A percentile compares a stretch with the other conserved stretches of the same genome.
phyloP scores from a whole-genome alignment of 225 moss, liverwort and hornwort genomes.

The Pseudisothecium myosuroides region DNA sequence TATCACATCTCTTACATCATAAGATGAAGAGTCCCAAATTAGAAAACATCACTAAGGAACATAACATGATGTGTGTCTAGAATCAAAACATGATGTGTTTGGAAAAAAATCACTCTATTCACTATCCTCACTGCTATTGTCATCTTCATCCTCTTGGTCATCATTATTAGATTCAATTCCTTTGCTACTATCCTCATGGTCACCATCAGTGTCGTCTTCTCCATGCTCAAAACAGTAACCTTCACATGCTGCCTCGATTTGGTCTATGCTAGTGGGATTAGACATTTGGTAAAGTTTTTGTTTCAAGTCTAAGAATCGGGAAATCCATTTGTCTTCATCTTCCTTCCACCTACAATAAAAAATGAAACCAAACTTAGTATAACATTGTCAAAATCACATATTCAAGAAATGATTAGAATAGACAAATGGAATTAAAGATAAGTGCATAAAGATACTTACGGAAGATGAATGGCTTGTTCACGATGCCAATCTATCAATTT shows the following conservation, averaged over 20 bases:
- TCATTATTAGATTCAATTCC: too few species aligned
- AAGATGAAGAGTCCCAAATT: too few species aligned
- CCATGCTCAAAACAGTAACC: background rate
- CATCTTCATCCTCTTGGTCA: fast-evolving
- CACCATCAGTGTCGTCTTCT: too few species aligned
- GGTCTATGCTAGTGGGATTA: background rate
- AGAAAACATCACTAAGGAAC: too few species aligned
- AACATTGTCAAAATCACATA: background rate
- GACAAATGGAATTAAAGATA: background rate
- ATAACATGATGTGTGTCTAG: too few species aligned
- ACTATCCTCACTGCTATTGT: too few species aligned
- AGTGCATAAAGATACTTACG: background rate
- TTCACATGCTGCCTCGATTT: background rate
- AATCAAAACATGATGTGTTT: too few species aligned
- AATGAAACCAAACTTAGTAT: background rate
- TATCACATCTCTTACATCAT: too few species aligned
- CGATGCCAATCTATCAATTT: background rate
- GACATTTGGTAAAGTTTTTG: background rate
- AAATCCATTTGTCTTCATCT: background rate
- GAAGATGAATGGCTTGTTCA: background rate
- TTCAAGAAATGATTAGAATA: background rate
- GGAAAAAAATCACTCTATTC: too few species aligned
- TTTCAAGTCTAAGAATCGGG: fast-evolving
- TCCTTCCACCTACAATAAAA: background rate
- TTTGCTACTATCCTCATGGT: background rate